Percentiles rank a stretch among this genome's conserved stretches.
These are phyloP conservation scores for Actinomortierella ambigua DNA, from an alignment of 371 early-diverging fungal species.

Conservation along the genomic window DNA sequence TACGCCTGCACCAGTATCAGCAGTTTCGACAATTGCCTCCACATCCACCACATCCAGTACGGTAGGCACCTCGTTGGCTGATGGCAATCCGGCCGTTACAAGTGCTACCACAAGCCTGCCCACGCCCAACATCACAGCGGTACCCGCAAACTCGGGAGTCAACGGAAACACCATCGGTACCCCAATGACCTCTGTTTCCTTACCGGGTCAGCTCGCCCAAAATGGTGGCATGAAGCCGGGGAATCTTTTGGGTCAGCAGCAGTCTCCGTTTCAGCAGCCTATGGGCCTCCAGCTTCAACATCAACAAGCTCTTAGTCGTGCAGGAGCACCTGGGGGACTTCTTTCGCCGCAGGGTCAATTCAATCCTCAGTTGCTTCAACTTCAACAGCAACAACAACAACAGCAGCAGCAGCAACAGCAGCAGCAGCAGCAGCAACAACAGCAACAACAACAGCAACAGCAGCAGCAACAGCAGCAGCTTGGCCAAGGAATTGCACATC, in stretches of 20 bases:
- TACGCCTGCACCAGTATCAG: background rate
- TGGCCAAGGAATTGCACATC: background rate
- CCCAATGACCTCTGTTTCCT: too few species aligned
- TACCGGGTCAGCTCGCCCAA: too few species aligned
- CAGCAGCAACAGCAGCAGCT: slow-evolving; percentile 6
- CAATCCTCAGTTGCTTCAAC: background rate
- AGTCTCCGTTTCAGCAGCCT: slow-evolving; percentile 9
- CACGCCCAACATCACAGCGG: too few species aligned
- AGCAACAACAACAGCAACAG: slow-evolving; percentile 20
- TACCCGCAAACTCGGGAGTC: too few species aligned
- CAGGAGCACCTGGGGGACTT: background rate
- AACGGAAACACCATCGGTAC: too few species aligned
- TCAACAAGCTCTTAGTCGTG: background rate
- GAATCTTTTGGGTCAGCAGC: background rate
- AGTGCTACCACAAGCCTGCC: too few species aligned
- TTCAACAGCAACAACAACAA: slow-evolving; percentile 14
- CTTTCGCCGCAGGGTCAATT: background rate
- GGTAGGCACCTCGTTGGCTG: too few species aligned
- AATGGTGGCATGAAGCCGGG: too few species aligned
- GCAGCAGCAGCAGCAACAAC: slow-evolving; percentile 10
- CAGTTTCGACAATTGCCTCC: slow-evolving; percentile 11
- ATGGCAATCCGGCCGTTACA: too few species aligned
- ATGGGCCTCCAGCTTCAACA: slow-evolving; percentile 6
- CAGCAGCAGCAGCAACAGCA: slow-evolving; percentile 14
- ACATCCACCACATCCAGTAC: background rate